phyloP scores from a whole-genome alignment of 169 alveolate species.

The Plasmodium blacklocki region DNA sequence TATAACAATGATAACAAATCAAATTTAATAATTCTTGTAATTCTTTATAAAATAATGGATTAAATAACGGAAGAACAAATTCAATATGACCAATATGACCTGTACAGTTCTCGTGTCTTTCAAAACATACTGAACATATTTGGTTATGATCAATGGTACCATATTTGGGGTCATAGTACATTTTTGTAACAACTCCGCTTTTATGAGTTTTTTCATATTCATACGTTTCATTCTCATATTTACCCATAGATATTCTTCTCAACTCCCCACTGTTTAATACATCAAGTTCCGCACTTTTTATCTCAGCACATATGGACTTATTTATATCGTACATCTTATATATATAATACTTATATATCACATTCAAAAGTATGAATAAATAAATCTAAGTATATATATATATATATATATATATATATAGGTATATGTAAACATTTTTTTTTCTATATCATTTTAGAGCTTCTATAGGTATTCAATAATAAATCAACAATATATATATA shows the following conservation, averaged over 20 bases:
- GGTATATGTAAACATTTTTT: neutral
- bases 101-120: conserved; percentile 93
- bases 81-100: conserved; percentile 97
- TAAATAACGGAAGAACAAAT: conserved; percentile 93
- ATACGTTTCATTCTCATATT: conserved; percentile 14
- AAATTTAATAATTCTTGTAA: conserved; percentile 91
- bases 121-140: conserved; percentile 92
- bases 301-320: conserved; percentile 19
- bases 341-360: neutral
- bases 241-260: conserved; percentile 39
- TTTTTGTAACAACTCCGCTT: conserved; percentile 78
- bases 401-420: too few species aligned
- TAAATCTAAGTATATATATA: too few species aligned
- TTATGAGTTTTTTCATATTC: conserved; percentile 22
- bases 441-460: neutral
- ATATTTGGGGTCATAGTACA: conserved; percentile 94
- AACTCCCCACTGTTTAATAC: conserved; percentile 57
- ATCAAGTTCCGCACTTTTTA: conserved; percentile 45
- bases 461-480: too few species aligned
- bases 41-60: conserved; percentile 93
- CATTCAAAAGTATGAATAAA: neutral
- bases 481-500: too few species aligned
- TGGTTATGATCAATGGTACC: conserved; percentile 95
- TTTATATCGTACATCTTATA: conserved; percentile 56
- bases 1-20: conserved; percentile 86